Base-by-base conservation (phyloP, 2,329 filamentous ascomycete species). In the Beauveria sp. region DNA sequence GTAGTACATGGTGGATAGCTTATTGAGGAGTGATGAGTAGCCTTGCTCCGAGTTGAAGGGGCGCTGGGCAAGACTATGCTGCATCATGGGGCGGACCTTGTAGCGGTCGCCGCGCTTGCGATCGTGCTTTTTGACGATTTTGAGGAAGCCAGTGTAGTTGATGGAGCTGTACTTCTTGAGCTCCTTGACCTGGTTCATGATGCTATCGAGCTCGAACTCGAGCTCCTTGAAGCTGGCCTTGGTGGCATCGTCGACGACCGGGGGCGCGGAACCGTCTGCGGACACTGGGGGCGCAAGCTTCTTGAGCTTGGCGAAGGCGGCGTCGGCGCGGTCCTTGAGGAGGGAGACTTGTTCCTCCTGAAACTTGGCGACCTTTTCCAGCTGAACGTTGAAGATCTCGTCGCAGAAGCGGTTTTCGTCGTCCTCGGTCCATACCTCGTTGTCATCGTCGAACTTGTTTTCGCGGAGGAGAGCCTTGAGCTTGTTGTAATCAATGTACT, bases 81-180 rank as follows among this genome's bases (percentile, higher is more conserved):
- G 90, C 76, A 98, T 87, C 79, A 98, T 87, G 30, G 95, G 93
- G 26, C 91, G 86, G 67, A 98, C 89, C 73, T 88, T 91, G 79
- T 98, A 98, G 58, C 86, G 83, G 66, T 86, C 83, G 61, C 93
- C 93, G 66, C 93, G 85, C 78, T 93, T 96, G 67, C 95, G 90
- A 76, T 99, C 95, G 76, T 99, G 95, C 78, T 99, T 99, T 99
- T 99, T 99, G 61, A 92, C 92, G 53, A 96, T 96, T 81, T 99
- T 99, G 71, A 97, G 83, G 76, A 98, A 96, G 53, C 92, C 95
- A 6, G 95, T 96, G 75, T 97, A 99, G 78, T 99, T 99, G 78
- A 97, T 88, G 66, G 88, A 90, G 75, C 91, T 95, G 77, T 95
- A 99, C 74, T 91, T 95, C 77, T 96, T 95, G 67, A 99, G 83